Evolutionary conservation across 345 rosid species (phyloP), one percentile per base, ranked within the genome.

Genomic region (Kernera saxatilis): DNA sequence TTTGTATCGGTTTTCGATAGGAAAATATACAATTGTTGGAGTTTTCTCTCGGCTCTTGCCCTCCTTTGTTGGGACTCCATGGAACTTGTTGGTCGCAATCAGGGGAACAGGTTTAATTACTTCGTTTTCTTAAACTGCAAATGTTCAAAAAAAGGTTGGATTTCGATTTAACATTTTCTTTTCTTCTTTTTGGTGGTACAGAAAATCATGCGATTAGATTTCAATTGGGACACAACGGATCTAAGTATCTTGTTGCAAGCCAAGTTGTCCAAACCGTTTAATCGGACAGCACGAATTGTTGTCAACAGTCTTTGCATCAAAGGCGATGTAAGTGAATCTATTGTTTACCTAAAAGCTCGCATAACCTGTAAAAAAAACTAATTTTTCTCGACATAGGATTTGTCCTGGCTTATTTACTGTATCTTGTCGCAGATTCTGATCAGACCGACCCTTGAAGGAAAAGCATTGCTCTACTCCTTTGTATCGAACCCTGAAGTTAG

Each of bases 301-400:
- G 80, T 91, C 71, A 89, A 94, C 81, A 89, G 95, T 81, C 95
- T 94, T 67, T 90, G 85, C 76, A 84, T 94, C 73, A 91, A 89
- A 85, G 99, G 99, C 18, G 97, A 94, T 77, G 99, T 94, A 86
- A 40, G 97, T 35, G 18, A 18, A 41, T 8, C 35, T 66, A n/a
- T 6, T 50, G 36, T 25, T 3, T 10, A 5, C 21, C 12, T 9
- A 8, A 36, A 22, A 15, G 17, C n/a, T 69, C 19, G 4, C 17
- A 23, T 11, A 39, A 33, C 49, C 9, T 5, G 4, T 36, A 5
- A 2, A 15, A 50, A 19, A 8, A 2, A 5, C 4, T 25, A 9
- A 11, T 6, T 46, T 25, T 3, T 30, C 6, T 44, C 6, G 3
- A n/a, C n/a, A n/a, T n/a, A n/a, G n/a, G n/a, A n/a, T n/a, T n/a